phyloP scores from a whole-genome alignment of 176 grass and related monocot species.

The Saccharum officinarum region DNA sequence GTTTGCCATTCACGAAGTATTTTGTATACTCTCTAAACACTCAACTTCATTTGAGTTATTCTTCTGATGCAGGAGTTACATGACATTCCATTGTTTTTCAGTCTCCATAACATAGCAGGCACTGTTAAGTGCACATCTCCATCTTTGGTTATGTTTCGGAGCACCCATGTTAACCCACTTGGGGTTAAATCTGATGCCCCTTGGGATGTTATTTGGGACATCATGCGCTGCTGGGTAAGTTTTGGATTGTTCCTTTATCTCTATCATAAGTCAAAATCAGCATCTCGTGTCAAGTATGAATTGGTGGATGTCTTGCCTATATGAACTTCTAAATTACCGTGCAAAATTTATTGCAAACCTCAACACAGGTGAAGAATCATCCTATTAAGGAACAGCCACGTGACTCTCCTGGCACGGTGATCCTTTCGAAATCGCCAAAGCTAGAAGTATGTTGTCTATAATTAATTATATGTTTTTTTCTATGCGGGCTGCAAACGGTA shows the following conservation, averaged over 20 bases:
- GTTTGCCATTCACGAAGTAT: conserved; percentile 17
- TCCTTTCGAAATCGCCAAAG: conserved; percentile 72
- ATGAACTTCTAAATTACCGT: background rate
- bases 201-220: conserved; percentile 96
- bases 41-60: conserved; percentile 15
- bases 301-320: background rate
- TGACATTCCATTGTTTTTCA: conserved; percentile 85
- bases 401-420: conserved; percentile 62
- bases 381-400: conserved; percentile 77
- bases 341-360: background rate
- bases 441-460: conserved; percentile 58
- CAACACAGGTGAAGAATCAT: conserved; percentile 80
- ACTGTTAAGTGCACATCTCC: conserved; percentile 91
- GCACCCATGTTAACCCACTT: conserved; percentile 77
- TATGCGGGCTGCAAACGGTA: background rate
- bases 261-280: background rate
- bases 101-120: conserved; percentile 83
- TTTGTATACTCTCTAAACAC: conserved; percentile 3
- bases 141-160: conserved; percentile 71
- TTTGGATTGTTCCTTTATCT: background rate
- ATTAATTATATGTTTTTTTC: too few species aligned
- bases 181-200: conserved; percentile 91
- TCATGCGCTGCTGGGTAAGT: conserved; percentile 95
- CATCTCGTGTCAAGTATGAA: background rate
- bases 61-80: conserved; percentile 77